Percentiles rank a stretch among this genome's conserved stretches.
Conservation (phyloP, 73 alveolate species). For the Symbiodinium pilosum region DNA sequence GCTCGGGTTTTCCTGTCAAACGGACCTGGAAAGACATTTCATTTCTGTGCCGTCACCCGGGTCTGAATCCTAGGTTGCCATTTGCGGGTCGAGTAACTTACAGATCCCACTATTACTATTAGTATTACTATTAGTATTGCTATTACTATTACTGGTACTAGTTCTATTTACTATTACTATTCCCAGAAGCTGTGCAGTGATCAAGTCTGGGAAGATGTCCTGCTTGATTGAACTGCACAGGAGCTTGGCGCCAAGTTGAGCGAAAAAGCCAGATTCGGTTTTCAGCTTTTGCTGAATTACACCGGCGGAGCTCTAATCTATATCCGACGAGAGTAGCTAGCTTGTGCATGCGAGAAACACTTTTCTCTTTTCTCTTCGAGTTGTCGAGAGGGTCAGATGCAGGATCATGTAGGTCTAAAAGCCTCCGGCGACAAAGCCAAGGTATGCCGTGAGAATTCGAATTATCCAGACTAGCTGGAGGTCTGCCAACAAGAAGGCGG, state of each 20-base stretch:
- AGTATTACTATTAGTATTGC: too few relatives aligned
- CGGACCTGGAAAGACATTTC: too few relatives aligned
- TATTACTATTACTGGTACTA: too few relatives aligned
- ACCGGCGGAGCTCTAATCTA: conserved; percentile 68
- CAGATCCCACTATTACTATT: too few relatives aligned
- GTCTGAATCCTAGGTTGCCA: too few relatives aligned
- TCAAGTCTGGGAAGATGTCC: too few relatives aligned
- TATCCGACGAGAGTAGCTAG: conserved; percentile 43
- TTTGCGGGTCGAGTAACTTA: too few relatives aligned
- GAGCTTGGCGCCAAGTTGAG: conserved; percentile 52
- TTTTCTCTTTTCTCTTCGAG: too few relatives aligned
- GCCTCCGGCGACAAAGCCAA: not conserved
- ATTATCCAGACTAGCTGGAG: conserved; percentile 73
- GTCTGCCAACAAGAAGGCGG: conserved; percentile 67
- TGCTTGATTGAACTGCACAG: not conserved
- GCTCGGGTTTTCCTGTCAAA: too few relatives aligned
- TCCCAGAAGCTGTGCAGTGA: too few relatives aligned
- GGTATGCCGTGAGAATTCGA: conserved; percentile 85
- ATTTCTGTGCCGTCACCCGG: too few relatives aligned
- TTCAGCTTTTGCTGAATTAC: conserved; percentile 53
- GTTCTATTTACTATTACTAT: too few relatives aligned
- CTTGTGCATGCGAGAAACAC: not conserved
- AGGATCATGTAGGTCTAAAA: not conserved
- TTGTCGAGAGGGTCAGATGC: not conserved
- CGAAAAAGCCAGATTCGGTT: conserved; percentile 35